phyloP scores from a whole-genome alignment of 1,284 basidiomycete genomes.

The Rugosomyces carneus region DNA sequence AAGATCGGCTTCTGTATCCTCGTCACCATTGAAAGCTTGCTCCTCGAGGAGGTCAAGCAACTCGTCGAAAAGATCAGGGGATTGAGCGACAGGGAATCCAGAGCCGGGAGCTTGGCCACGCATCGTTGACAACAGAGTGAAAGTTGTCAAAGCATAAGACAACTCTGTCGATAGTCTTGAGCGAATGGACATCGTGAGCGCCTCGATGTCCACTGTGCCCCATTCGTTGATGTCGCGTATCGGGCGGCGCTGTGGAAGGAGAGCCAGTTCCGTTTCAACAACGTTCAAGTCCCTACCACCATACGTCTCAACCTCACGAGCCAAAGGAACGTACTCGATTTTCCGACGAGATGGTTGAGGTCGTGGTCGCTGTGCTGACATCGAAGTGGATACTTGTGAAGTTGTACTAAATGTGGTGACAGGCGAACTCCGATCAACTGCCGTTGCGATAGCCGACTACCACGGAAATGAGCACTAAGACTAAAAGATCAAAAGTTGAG shows the following conservation, averaged over 20 bases:
- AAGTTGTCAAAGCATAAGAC: conserved; percentile 85
- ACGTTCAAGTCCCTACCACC: conserved; percentile 80
- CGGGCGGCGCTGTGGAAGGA: conserved; percentile 43
- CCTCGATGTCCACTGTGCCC: conserved; percentile 86
- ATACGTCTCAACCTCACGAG: conserved; percentile 69
- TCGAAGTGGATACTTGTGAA: conserved; percentile 18
- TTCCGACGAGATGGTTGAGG: conserved; percentile 63
- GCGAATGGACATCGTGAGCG: conserved; percentile 83
- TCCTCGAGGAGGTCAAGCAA: conserved; percentile 85
- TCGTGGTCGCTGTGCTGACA: conserved; percentile 28
- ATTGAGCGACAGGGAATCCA: conserved; percentile 72
- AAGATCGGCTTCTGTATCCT: conserved; percentile 32
- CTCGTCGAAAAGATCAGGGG: conserved; percentile 83
- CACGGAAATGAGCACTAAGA: conserved; percentile 20
- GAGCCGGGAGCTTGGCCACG: conserved; percentile 52
- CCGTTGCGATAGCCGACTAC: conserved; percentile 23
- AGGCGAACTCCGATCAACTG: conserved; percentile 21
- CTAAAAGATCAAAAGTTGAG: conserved; percentile 11
- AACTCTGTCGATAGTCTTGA: conserved; percentile 82
- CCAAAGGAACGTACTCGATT: conserved; percentile 87
- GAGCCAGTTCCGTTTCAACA: conserved; percentile 61
- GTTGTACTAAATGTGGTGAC: conserved; percentile 13
- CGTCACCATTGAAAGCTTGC: conserved; percentile 60
- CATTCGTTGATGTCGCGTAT: conserved; percentile 74
- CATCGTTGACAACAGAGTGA: conserved; percentile 82